Conservation (phyloP, 805 yeast genomes). For the Kodamaea neixiangensis region DNA sequence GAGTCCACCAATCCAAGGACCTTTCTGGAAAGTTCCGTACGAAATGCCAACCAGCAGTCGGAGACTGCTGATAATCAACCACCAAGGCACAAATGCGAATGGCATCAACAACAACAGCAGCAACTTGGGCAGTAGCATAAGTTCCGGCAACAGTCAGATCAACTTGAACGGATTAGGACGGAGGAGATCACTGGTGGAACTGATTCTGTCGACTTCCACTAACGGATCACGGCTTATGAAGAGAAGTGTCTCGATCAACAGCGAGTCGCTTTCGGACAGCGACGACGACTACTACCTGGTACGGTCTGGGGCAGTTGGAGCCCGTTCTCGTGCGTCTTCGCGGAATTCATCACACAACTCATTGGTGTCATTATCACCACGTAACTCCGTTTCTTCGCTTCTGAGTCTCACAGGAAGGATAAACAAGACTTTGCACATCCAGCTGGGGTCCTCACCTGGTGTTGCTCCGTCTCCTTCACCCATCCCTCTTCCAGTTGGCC, state of each 20-base stretch:
- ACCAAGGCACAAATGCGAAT: not conserved
- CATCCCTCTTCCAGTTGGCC: not conserved
- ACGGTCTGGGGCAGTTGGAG: conserved; percentile 16
- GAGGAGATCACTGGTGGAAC: conserved; percentile 51
- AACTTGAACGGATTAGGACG: conserved; percentile 15
- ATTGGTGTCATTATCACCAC: not conserved
- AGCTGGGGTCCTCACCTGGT: conserved; percentile 2
- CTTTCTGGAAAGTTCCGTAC: conserved; percentile 65
- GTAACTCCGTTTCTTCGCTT: conserved; percentile 30
- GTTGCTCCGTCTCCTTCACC: conserved; percentile 5
- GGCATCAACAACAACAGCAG: conserved; percentile 2
- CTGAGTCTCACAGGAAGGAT: conserved; percentile 35
- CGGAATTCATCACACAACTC: conserved; percentile 4
- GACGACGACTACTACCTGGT: conserved; percentile 38
- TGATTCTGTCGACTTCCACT: conserved; percentile 49
- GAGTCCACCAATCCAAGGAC: conserved; percentile 39
- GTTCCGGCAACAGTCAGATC: not conserved
- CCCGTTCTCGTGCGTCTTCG: conserved; percentile 12
- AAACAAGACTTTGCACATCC: conserved; percentile 16
- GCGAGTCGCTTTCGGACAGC: conserved; percentile 30
- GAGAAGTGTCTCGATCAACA: conserved; percentile 22
- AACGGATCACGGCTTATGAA: conserved; percentile 36
- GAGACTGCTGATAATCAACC: conserved; percentile 16
- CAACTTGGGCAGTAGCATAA: not conserved
- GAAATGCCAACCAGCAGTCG: conserved; percentile 46